Percentiles rank a stretch among this genome's conserved stretches.
Evolutionary conservation across 257 asterid species (phyloP).

Genomic region (Lithospermum erythrorhizon): DNA sequence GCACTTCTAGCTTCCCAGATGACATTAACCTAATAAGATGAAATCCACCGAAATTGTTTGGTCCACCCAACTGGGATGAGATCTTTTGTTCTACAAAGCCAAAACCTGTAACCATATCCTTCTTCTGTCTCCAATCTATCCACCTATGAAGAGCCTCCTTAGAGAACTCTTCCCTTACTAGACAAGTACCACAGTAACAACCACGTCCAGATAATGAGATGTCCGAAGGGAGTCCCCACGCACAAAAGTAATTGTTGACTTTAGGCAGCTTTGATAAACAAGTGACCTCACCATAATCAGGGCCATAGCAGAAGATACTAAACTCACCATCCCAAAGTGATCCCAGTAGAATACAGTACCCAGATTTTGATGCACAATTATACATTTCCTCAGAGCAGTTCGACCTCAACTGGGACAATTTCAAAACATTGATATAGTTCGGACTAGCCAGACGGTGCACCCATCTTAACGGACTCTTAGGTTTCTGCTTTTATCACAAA

Average conservation of each 20-base stretch:
- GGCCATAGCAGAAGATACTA: slow-evolving; percentile 59
- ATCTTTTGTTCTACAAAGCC: slow-evolving; percentile 35
- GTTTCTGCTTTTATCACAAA: slow-evolving; percentile 61
- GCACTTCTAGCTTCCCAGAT: slow-evolving; percentile 67
- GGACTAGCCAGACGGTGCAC: slow-evolving; percentile 49
- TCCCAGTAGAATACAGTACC: slow-evolving; percentile 67
- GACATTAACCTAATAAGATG: slow-evolving; percentile 47
- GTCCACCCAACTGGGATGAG: slow-evolving; percentile 20
- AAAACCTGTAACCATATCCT: slow-evolving; percentile 50
- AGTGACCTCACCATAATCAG: slow-evolving; percentile 18
- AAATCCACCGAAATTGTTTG: slow-evolving; percentile 42
- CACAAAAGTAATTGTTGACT: slow-evolving; percentile 30
- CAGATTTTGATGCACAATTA: slow-evolving; percentile 54
- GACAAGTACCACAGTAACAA: slow-evolving; percentile 55
- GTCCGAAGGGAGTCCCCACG: slow-evolving; percentile 52
- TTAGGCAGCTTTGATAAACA: slow-evolving; percentile 28
- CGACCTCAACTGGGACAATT: slow-evolving; percentile 54
- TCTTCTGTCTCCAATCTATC: slow-evolving; percentile 85
- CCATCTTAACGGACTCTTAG: slow-evolving; percentile 54
- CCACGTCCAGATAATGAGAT: slow-evolving; percentile 35
- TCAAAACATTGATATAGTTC: slow-evolving; percentile 29
- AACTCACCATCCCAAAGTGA: slow-evolving; percentile 72
- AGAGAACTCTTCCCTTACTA: slow-evolving; percentile 36
- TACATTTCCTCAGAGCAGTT: slow-evolving; percentile 28
- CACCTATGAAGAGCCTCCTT: slow-evolving; percentile 45